Base-by-base conservation (phyloP, 306 rosid genomes). In the peach (Prunus persica) region DNA sequence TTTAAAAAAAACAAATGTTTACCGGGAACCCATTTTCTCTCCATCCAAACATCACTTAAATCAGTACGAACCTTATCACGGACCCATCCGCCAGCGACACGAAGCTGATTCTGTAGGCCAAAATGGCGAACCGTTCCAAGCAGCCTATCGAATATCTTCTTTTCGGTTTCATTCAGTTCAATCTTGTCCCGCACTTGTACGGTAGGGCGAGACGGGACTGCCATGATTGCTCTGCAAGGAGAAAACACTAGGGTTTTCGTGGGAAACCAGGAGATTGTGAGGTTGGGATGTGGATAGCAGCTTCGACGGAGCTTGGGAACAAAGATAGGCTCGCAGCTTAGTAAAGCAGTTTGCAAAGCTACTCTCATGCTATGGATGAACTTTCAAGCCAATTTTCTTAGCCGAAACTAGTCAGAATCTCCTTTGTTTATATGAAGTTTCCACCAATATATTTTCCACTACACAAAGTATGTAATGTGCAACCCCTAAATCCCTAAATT, bases 41-140 rank as follows among this genome's bases (percentile, higher is more conserved):
- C 4, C 13, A 12, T 43, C 43, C 16, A 45, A 76, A 11, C 64
- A 27, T 16, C 27, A 68, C 2, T 8, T 32, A 41, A 22, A 45
- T 45, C 30, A 8, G 27, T 8, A 65, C 66, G 0, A 25, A 94
- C 97, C 96, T 95, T 92, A 72, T 95, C 98, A 38, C 97, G 96
- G 52, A 95, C 96, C 96, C 96, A 95, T 67, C 98, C 98, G 57
- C 98, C 97, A n/a, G 98, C 98, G 12, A 95, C 96, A 0, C 97
- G 96, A 71, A 95, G 98, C 79, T 95, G 89, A 69, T 84, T 89
- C 47, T 80, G 72, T 54, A 95, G 96, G 50, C 82, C 78, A 16
- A 81, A 90, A 78, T 84, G 91, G 52, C 80, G 82, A 45, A 92
- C 91, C 52, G 96, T 89, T 9, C 87, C 83, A 43, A 86, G 87